These are phyloP conservation scores for Corymbia maculata DNA, from an alignment of 345 rosid genomes.

Conservation along the genomic window DNA sequence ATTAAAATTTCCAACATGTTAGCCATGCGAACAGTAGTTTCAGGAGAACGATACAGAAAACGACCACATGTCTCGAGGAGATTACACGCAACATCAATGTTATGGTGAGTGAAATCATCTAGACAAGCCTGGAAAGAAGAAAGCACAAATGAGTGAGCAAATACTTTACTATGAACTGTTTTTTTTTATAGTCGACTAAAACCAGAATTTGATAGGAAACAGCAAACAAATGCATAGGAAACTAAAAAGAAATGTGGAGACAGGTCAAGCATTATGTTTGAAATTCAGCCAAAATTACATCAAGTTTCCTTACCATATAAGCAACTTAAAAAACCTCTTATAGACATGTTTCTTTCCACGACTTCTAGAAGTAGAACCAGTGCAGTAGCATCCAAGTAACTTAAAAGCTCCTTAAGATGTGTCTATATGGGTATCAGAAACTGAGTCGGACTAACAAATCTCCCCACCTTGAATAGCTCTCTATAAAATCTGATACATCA, in stretches of 20 bases:
- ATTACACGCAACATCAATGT: conserved; percentile 98
- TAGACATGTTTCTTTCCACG: background rate
- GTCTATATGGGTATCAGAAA: background rate
- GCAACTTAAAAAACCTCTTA: background rate
- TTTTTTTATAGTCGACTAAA: background rate
- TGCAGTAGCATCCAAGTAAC: background rate
- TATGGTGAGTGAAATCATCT: conserved; percentile 98
- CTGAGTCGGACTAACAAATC: background rate
- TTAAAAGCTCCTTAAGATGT: background rate
- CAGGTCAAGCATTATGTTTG: background rate
- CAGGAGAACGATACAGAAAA: conserved; percentile 94
- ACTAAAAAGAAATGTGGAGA: background rate
- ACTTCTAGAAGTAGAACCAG: background rate
- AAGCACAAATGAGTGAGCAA: background rate
- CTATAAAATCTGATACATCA: background rate
- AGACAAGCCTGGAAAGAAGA: conserved; percentile 64
- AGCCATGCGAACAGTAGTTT: conserved; percentile 86
- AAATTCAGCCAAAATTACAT: background rate
- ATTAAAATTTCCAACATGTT: conserved; percentile 98
- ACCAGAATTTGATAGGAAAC: background rate
- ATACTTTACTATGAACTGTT: background rate
- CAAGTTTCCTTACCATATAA: background rate
- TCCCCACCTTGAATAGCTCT: background rate
- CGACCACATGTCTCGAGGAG: conserved; percentile 99
- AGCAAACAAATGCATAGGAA: background rate